Evolutionary conservation across 2,329 filamentous ascomycete genomes (phyloP).

Genomic region (Macroventuria anomochaeta): DNA sequence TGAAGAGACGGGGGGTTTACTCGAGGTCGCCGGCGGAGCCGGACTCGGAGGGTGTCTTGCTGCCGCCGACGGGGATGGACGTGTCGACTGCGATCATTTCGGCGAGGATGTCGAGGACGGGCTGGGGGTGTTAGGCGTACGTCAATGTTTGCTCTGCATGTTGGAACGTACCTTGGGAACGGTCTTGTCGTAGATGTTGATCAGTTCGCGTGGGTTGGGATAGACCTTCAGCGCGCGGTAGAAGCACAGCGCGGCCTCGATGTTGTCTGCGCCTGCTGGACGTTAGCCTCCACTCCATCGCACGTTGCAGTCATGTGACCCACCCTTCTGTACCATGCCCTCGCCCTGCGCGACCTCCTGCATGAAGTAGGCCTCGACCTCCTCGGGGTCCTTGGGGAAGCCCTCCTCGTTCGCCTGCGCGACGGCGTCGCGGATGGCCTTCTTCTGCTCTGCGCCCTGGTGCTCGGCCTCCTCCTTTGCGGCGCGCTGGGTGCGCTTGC

Average conservation of each 20-base stretch:
- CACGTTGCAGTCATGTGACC: slow-evolving; percentile 33
- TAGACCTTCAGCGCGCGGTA: slow-evolving; percentile 99
- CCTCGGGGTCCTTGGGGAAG: slow-evolving; percentile 87
- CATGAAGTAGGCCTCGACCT: slow-evolving; percentile 97
- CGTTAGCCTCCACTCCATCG: slow-evolving; percentile 20
- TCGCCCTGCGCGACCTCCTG: slow-evolving; percentile 91
- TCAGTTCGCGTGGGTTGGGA: slow-evolving; percentile 88
- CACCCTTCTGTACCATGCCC: slow-evolving; percentile 81
- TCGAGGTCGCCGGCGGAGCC: slow-evolving; percentile 45
- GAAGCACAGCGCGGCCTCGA: slow-evolving; percentile 92
- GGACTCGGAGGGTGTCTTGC: slow-evolving; percentile 46
- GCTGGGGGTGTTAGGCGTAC: slow-evolving; percentile 60
- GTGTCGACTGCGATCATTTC: slow-evolving; percentile 97
- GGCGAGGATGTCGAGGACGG: slow-evolving; percentile 92
- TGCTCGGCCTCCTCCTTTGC: slow-evolving; percentile 76
- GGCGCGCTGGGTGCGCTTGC: slow-evolving; percentile 72
- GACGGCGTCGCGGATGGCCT: slow-evolving; percentile 76
- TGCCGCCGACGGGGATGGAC: slow-evolving; percentile 53
- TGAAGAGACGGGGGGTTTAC: slow-evolving; percentile 22
- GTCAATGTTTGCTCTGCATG: background rate
- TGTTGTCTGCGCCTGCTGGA: slow-evolving; percentile 64
- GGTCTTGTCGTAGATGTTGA: slow-evolving; percentile 97
- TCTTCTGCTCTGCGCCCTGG: slow-evolving; percentile 69
- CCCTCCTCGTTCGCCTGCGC: slow-evolving; percentile 87
- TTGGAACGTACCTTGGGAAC: slow-evolving; percentile 78